These are phyloP conservation scores for Lycium ferocissimum DNA, from an alignment of 257 asterid species.

Conservation along the genomic window DNA sequence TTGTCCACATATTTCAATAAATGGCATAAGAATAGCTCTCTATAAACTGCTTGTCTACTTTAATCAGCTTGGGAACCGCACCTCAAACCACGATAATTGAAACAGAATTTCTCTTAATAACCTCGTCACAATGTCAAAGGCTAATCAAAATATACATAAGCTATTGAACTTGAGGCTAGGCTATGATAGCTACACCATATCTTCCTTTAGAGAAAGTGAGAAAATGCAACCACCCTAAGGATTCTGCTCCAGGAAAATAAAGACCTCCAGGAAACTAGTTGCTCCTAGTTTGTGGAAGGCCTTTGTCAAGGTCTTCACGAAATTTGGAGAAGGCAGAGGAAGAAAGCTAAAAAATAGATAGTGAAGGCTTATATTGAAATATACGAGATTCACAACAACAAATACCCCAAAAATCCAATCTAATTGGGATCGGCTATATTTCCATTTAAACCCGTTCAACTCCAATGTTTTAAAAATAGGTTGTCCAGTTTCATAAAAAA, in stretches of 20 bases:
- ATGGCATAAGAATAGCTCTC: not conserved
- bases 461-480: too few species aligned
- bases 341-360: not conserved
- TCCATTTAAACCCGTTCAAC: not conserved
- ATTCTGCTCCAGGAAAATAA: too few species aligned
- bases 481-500: too few species aligned
- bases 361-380: not conserved
- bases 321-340: not conserved
- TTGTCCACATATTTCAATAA: not conserved
- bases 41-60: not conserved
- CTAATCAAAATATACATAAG: slow-evolving; percentile 12
- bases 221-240: not conserved
- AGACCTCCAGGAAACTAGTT: not conserved
- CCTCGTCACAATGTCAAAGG: not conserved
- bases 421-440: not conserved
- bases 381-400: not conserved
- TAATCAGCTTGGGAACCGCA: not conserved
- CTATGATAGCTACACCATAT: not conserved
- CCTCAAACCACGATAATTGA: slow-evolving; percentile 1
- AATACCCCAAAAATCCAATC: not conserved
- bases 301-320: not conserved
- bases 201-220: not conserved
- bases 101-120: not conserved
- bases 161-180: slow-evolving; percentile 5
- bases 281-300: not conserved